These are phyloP conservation scores for Penicillium griseofulvum DNA, from an alignment of 2,329 filamentous ascomycete genomes.

Conservation along the genomic window DNA sequence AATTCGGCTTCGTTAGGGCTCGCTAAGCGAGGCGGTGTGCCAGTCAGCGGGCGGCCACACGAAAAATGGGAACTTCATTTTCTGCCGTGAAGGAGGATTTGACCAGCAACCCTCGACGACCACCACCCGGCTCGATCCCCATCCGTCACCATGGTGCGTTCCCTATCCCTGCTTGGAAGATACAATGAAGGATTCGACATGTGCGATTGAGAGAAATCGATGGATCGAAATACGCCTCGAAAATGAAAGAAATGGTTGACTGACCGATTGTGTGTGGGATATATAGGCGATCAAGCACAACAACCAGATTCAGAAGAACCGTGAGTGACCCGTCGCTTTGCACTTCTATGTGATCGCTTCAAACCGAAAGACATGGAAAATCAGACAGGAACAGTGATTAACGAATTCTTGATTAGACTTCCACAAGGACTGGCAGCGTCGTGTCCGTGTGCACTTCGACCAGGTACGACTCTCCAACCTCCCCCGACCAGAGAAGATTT, in stretches of 20 bases:
- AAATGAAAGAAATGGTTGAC: conserved; percentile 19
- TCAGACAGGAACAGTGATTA: conserved; percentile 27
- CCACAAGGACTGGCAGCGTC: conserved; percentile 99
- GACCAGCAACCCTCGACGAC: conserved; percentile 49
- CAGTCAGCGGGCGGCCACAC: conserved; percentile 41
- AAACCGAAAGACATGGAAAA: conserved; percentile 12
- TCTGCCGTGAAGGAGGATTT: conserved; percentile 41
- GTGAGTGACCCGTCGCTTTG: conserved; percentile 52
- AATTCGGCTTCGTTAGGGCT: conserved; percentile 39
- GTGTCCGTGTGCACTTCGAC: conserved; percentile 99
- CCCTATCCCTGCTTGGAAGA: conserved; percentile 17
- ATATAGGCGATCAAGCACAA: conserved; percentile 97
- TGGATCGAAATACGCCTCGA: conserved; percentile 8
- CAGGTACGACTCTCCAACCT: conserved; percentile 69
- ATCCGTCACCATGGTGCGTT: conserved; percentile 53
- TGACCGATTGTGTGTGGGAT: conserved; percentile 30
- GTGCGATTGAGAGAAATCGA: conserved; percentile 14
- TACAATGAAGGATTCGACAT: conserved; percentile 10
- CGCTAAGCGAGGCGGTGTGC: conserved; percentile 46
- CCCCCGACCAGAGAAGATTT: conserved; percentile 6
- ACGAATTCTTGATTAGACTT: conserved; percentile 63
- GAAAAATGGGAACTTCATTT: conserved; percentile 40
- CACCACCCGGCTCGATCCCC: conserved; percentile 51
- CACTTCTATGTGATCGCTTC: conserved; percentile 2
- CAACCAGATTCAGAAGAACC: conserved; percentile 96